Percentiles rank a stretch among this genome's conserved stretches.
Conservation (phyloP, 805 yeast genomes). For the Metschnikowia baotianmanensis region DNA sequence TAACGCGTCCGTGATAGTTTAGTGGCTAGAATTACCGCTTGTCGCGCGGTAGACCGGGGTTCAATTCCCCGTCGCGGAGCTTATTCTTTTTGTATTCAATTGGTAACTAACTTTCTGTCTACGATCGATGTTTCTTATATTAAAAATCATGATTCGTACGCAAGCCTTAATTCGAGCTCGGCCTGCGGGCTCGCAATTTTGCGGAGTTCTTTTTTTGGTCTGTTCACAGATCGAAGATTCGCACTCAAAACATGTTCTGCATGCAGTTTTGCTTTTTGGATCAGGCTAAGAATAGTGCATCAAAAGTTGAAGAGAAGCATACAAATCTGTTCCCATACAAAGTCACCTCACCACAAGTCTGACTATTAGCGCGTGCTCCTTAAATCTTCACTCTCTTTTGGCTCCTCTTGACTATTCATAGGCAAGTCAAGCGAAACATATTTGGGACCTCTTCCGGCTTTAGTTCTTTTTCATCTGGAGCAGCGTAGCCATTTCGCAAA, state of each 20-base stretch:
- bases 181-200: neutral
- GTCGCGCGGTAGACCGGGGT: conserved; percentile 25
- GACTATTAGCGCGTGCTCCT: too few species aligned
- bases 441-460: too few species aligned
- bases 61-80: conserved; percentile 24
- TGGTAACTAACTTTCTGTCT: neutral
- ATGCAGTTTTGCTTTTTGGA: neutral
- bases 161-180: conserved; percentile 19
- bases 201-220: neutral
- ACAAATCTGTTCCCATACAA: neutral
- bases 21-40: conserved; percentile 24
- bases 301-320: neutral
- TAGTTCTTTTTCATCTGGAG: too few species aligned
- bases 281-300: neutral
- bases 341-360: too few species aligned
- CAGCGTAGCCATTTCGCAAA: too few species aligned
- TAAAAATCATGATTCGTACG: conserved; percentile 17
- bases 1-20: conserved; percentile 20
- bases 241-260: conserved; percentile 4
- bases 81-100: neutral
- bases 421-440: too few species aligned
- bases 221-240: conserved; percentile 1
- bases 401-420: too few species aligned
- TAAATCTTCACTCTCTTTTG: too few species aligned
- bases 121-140: neutral